Percentiles rank a stretch among this genome's conserved stretches.
Conservation (phyloP, 371 early-diverging fungal species). For the Catenaria anguillulae region DNA sequence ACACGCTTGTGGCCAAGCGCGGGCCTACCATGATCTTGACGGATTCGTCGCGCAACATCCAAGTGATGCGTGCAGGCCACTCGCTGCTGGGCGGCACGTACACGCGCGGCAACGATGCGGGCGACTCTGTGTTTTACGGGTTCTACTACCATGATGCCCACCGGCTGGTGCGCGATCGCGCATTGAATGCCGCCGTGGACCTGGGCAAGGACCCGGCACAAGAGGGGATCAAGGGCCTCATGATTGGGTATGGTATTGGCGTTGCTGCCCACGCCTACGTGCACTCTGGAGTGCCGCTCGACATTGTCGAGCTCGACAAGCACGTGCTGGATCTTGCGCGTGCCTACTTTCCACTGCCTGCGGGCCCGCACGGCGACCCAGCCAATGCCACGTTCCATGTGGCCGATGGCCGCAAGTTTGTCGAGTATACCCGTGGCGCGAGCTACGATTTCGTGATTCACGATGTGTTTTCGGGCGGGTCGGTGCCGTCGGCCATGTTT, state of each 20-base stretch:
- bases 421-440: conserved; percentile 24
- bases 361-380: too few species aligned
- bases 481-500: conserved; percentile 47
- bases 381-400: conserved; percentile 14
- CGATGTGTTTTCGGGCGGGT: conserved; percentile 75
- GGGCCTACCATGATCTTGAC: background rate
- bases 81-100: conserved; percentile 63
- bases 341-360: conserved; percentile 30
- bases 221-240: conserved; percentile 9
- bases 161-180: conserved; percentile 7
- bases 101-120: conserved; percentile 24
- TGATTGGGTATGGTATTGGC: conserved; percentile 66
- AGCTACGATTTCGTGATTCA: conserved; percentile 66
- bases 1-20: background rate
- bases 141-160: conserved; percentile 62
- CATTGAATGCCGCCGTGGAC: conserved; percentile 12
- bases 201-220: background rate
- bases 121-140: conserved; percentile 50
- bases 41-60: conserved; percentile 24
- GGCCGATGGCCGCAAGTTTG: conserved; percentile 50
- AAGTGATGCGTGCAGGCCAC: conserved; percentile 61
- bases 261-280: conserved; percentile 48
- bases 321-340: conserved; percentile 44
- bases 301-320: conserved; percentile 64
- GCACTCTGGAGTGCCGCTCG: conserved; percentile 34